phyloP scores from a whole-genome alignment of 2,329 filamentous ascomycete genomes.

The Diaporthe aspalathi region DNA sequence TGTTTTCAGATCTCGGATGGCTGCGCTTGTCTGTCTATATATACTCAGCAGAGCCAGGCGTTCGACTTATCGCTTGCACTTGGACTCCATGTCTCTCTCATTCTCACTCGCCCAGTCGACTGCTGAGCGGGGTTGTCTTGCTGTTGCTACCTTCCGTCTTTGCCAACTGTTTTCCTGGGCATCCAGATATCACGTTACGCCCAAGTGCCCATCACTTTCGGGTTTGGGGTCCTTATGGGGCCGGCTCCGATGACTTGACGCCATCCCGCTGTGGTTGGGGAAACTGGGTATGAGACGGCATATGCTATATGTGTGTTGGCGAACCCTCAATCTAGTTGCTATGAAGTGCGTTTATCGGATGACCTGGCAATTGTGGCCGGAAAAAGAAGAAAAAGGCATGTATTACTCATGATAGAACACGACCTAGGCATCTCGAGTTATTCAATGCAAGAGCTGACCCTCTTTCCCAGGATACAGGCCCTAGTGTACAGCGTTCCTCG shows the following conservation, averaged over 20 bases:
- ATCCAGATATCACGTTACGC: conserved; percentile 23
- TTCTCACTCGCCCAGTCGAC: neutral
- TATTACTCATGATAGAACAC: neutral
- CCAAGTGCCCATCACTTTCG: neutral
- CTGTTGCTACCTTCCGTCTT: conserved; percentile 28
- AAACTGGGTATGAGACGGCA: neutral
- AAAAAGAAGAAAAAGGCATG: neutral
- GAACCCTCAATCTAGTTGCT: neutral
- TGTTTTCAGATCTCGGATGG: neutral
- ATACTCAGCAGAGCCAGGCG: neutral
- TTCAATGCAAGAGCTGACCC: too few relatives aligned
- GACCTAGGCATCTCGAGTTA: neutral
- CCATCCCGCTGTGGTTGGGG: neutral
- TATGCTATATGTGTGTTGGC: neutral
- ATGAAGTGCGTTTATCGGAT: neutral
- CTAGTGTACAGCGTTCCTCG: neutral
- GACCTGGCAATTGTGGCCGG: neutral
- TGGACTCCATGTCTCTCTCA: neutral
- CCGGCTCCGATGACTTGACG: conserved; percentile 1
- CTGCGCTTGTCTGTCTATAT: neutral
- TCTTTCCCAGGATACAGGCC: neutral
- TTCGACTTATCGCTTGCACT: neutral
- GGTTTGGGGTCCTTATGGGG: conserved; percentile 13
- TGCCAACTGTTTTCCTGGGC: conserved; percentile 6
- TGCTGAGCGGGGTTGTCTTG: conserved; percentile 1